Evolutionary conservation across 2,329 filamentous ascomycete species (phyloP).

Genomic region (Fusarium drepaniforme): DNA sequence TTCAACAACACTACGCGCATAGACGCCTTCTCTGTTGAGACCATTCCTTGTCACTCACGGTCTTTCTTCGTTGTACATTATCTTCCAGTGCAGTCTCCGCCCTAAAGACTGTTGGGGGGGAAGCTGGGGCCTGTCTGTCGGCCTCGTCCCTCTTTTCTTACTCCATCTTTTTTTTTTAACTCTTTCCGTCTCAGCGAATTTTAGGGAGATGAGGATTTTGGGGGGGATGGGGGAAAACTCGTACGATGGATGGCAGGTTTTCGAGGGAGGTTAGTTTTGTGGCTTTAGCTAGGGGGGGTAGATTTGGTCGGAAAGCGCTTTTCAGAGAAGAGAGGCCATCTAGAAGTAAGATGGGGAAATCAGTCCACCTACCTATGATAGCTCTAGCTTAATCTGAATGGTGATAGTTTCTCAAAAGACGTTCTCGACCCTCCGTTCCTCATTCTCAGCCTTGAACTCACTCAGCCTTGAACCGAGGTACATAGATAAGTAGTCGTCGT

Average conservation of each 20-base stretch:
- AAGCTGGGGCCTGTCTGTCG: not conserved
- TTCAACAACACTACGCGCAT: conserved; percentile 22
- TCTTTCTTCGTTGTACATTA: conserved; percentile 48
- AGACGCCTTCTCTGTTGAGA: conserved; percentile 30
- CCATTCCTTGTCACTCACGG: conserved; percentile 11
- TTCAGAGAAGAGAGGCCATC: conserved; percentile 22
- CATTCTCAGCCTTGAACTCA: not conserved
- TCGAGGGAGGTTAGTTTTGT: conserved; percentile 14
- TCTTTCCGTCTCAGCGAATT: conserved; percentile 2
- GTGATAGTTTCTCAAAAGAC: conserved; percentile 27
- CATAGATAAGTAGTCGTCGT: too few relatives aligned
- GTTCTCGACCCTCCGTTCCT: not conserved
- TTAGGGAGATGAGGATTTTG: not conserved
- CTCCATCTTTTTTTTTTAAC: not conserved
- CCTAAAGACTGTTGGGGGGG: conserved; percentile 41
- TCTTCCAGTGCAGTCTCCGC: conserved; percentile 43
- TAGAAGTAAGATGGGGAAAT: conserved; percentile 24
- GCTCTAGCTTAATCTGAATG: conserved; percentile 42
- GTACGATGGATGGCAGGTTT: conserved; percentile 4
- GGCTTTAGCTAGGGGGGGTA: conserved; percentile 18
- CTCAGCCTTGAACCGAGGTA: too few relatives aligned
- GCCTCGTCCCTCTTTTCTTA: conserved; percentile 22
- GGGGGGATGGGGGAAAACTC: not conserved
- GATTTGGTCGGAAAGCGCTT: conserved; percentile 24
- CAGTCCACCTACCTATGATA: conserved; percentile 26